Base-by-base conservation (phyloP, 352 stramenopile species). In the Phytophthora crassamura region DNA sequence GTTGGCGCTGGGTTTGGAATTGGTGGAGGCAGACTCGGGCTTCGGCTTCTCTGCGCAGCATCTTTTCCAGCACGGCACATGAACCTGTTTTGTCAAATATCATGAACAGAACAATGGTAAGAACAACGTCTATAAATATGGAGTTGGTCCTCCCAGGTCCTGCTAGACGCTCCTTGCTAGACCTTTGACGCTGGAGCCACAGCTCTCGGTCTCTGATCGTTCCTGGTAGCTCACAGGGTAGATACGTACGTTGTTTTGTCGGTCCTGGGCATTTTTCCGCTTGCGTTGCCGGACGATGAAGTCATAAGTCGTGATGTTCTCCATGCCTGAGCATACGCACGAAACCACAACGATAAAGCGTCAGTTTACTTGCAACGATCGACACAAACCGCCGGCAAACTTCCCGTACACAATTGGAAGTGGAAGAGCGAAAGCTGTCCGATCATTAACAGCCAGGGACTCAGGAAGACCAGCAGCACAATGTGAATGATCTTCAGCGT, bases 251-350 rank as follows among this genome's bases (percentile, higher is more conserved):
- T 33, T 64, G 51, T 82, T 84, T 47, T 88, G 73, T 34, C 81
- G 78, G 28, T 90, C 67, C 48, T 78, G 84, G 15, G 79, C 77
- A 59, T 85, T 81, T 61, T 89, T 84, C 53, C 77, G 83, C 70
- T 92, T 94, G 53, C 86, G 84, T 52, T 94, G 82, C 20, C 74
- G 86, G 20, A 95, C 86, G 71, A 95, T 95, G 70, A 92, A 95
- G 65, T 95, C 88, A 59, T 95, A 95, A 1, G 88, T 95, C 11
- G 88, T 95, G 46, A 91, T 86, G 54, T 91, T 80, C 28, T 95
- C 84, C 53, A 88, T 80, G 36, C 81, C 86, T 95, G 47, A 2
- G 38, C 15, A 54, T 14, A 45, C 14, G 56, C 20, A 60, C 15
- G 35, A 33, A 16, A 64, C 15, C 33, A 39, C 20, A 57, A 59